phyloP scores from a whole-genome alignment of 371 early-diverging fungal genomes.

The Circinella umbellata region DNA sequence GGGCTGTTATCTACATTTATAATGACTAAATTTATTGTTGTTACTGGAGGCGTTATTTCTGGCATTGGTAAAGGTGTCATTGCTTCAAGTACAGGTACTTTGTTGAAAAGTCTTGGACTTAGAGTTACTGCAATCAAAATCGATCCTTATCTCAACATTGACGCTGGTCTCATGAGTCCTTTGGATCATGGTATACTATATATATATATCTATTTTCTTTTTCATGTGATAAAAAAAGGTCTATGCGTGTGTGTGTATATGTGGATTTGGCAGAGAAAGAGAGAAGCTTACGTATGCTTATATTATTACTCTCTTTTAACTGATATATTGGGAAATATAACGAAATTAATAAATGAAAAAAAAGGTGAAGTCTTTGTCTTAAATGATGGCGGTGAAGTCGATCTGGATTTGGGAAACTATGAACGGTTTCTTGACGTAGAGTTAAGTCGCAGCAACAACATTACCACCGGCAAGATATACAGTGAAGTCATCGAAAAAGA shows the following conservation, averaged over 20 bases:
- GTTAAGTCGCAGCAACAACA: constrained; percentile 95
- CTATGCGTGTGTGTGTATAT: too few relatives aligned
- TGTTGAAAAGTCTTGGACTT: constrained; percentile 95
- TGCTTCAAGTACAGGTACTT: constrained; percentile 97
- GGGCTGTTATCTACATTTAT: not conserved
- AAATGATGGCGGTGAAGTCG: constrained; percentile 99
- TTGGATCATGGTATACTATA: constrained; percentile 90
- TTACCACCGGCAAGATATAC: constrained; percentile 99
- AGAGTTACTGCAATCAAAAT: constrained; percentile 99
- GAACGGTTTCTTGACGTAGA: constrained; percentile 97
- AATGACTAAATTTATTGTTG: constrained; percentile 94
- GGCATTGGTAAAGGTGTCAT: constrained; percentile 99
- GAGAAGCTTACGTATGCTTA: not conserved
- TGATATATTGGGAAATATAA: not conserved
- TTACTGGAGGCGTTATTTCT: constrained; percentile 98
- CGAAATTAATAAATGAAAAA: not conserved
- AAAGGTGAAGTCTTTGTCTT: constrained; percentile 98
- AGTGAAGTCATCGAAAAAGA: constrained; percentile 91
- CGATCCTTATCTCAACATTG: constrained; percentile 99
- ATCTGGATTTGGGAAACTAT: constrained; percentile 99
- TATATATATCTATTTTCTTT: not conserved
- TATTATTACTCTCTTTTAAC: not conserved
- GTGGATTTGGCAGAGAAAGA: too few relatives aligned
- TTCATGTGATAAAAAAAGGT: too few relatives aligned
- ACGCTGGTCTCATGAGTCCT: constrained; percentile 98